A percentile compares a stretch with the other conserved stretches of the same genome.
phyloP scores from a whole-genome alignment of 192 early-diverging fungal genomes.

The Entrophospora sp. region DNA sequence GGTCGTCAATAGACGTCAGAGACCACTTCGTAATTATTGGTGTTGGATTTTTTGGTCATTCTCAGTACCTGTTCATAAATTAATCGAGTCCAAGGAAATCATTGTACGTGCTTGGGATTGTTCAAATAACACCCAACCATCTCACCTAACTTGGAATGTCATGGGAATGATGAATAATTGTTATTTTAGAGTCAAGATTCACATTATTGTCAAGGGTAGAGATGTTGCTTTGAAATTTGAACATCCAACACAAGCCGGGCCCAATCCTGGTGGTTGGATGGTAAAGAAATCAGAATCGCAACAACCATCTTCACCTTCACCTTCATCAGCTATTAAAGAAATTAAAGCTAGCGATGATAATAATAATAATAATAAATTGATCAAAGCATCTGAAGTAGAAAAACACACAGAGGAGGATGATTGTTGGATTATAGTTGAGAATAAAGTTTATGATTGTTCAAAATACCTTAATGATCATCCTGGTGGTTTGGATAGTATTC shows the following conservation, averaged over 20 bases:
- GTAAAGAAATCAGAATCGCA: slow-evolving; percentile 22
- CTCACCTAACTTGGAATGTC: slow-evolving; percentile 54
- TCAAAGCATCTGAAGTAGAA: no score
- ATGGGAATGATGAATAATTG: slow-evolving; percentile 75
- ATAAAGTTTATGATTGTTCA: slow-evolving; percentile 70
- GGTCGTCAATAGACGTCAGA: neutral
- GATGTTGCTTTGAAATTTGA: slow-evolving; percentile 28
- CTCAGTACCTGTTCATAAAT: slow-evolving; percentile 24
- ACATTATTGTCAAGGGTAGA: slow-evolving; percentile 15
- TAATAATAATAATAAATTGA: no score
- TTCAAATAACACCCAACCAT: slow-evolving; percentile 49
- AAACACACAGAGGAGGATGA: slow-evolving; percentile 52
- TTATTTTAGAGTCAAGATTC: slow-evolving; percentile 45
- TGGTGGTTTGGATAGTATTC: slow-evolving; percentile 81
- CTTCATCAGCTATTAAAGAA: no score
- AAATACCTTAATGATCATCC: slow-evolving; percentile 75
- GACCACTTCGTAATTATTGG: slow-evolving; percentile 35
- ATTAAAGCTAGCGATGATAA: no score
- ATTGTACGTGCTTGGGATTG: slow-evolving; percentile 55
- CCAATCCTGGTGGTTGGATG: slow-evolving; percentile 48
- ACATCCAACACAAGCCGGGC: slow-evolving; percentile 45
- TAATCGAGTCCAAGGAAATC: slow-evolving; percentile 40
- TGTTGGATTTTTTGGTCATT: slow-evolving; percentile 57
- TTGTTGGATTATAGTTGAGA: slow-evolving; percentile 69
- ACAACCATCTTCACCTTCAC: no score